These are phyloP conservation scores for Wickerhamomyces sydowiorum DNA, from an alignment of 805 yeast species.

Conservation along the genomic window DNA sequence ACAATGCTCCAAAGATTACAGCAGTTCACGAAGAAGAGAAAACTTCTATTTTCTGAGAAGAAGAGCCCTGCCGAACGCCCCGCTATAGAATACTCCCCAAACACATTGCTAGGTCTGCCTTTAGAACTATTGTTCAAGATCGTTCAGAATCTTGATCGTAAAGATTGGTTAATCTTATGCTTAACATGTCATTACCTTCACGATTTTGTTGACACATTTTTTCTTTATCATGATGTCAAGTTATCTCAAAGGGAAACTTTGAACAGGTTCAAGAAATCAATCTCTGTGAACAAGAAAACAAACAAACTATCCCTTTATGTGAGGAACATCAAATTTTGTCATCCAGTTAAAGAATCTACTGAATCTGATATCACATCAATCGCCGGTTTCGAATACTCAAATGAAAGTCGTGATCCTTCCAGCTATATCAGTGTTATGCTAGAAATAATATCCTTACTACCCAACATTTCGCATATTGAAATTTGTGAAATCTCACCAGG, in stretches of 20 bases:
- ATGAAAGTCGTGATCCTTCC: slow-evolving; percentile 12
- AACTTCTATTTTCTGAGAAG: not conserved
- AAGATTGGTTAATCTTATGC: slow-evolving; percentile 24
- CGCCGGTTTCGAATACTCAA: slow-evolving; percentile 19
- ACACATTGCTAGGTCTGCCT: slow-evolving; percentile 36
- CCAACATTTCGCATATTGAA: slow-evolving; percentile 35
- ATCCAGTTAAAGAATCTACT: slow-evolving; percentile 12
- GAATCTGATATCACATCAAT: slow-evolving; percentile 12
- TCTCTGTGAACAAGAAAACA: slow-evolving; percentile 26
- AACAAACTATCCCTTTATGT: slow-evolving; percentile 19
- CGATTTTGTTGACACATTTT: slow-evolving; percentile 29
- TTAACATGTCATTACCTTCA: slow-evolving; percentile 32
- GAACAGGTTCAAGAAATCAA: slow-evolving; percentile 29
- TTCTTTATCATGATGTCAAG: slow-evolving; percentile 29
- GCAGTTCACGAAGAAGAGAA: not conserved
- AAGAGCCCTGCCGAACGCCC: not conserved
- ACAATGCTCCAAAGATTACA: not conserved
- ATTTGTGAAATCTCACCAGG: slow-evolving; percentile 44
- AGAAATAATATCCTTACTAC: slow-evolving; percentile 40
- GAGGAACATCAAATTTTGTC: slow-evolving; percentile 12
- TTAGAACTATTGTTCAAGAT: slow-evolving; percentile 35
- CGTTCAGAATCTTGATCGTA: slow-evolving; percentile 21
- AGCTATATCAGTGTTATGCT: slow-evolving; percentile 30
- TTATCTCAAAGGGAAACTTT: slow-evolving; percentile 19
- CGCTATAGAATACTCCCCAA: slow-evolving; percentile 21